Percentiles rank a stretch among this genome's conserved stretches.
Conservation (phyloP, 768 basidiomycete genomes). For the Kondoa malvinella region DNA sequence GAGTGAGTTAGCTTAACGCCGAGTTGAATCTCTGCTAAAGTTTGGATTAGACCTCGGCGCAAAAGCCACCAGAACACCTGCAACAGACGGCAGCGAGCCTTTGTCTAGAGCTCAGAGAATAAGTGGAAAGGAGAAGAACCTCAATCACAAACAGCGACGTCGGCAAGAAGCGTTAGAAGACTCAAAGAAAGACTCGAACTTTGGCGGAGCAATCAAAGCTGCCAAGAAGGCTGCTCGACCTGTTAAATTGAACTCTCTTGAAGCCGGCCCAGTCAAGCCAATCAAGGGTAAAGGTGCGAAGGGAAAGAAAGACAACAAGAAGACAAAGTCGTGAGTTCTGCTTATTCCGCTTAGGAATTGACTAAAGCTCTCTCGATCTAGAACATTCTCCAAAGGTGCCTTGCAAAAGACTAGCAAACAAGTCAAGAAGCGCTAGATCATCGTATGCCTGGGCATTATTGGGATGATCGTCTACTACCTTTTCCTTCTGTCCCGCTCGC, state of each 20-base stretch:
- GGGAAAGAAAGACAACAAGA: slow-evolving; percentile 7
- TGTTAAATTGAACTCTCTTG: background rate
- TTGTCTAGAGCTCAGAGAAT: slow-evolving; percentile 1
- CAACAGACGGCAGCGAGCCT: background rate
- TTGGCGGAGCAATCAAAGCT: background rate
- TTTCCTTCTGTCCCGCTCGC: no score
- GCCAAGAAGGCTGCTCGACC: slow-evolving; percentile 11
- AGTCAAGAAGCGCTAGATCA: no score
- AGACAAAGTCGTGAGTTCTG: slow-evolving; percentile 55
- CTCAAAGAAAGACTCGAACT: background rate
- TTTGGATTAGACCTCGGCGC: background rate
- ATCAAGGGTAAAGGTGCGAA: background rate
- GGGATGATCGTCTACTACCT: no score
- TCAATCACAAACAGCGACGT: slow-evolving; percentile 19
- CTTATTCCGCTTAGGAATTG: no score
- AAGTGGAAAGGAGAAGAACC: slow-evolving; percentile 4
- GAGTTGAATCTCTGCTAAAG: background rate
- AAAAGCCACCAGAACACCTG: background rate
- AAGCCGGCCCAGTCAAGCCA: background rate
- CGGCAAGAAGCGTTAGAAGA: slow-evolving; percentile 17
- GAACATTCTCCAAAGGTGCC: no score
- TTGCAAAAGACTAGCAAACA: no score
- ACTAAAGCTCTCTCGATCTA: no score
- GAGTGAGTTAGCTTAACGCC: slow-evolving; percentile 5
- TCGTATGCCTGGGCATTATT: no score